These are phyloP conservation scores for Apiotrichum laibachii DNA, from an alignment of 1,284 basidiomycete genomes.

Conservation along the genomic window DNA sequence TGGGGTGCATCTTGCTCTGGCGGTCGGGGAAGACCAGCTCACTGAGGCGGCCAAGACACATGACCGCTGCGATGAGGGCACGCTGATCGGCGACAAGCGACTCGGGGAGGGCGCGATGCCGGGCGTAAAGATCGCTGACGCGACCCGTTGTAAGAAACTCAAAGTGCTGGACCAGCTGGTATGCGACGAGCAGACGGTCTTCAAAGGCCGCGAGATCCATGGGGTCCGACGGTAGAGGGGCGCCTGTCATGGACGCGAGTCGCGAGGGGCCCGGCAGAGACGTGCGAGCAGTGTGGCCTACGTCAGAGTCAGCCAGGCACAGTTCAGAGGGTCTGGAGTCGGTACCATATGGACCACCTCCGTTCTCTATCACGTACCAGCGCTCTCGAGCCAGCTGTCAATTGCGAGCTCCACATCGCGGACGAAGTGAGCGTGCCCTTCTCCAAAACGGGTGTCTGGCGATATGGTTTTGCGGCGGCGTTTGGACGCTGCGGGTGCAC, in stretches of 20 bases:
- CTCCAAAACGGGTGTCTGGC: slow-evolving; percentile 14
- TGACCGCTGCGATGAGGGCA: slow-evolving; percentile 25
- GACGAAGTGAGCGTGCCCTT: slow-evolving; percentile 20
- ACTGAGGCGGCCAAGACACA: slow-evolving; percentile 22
- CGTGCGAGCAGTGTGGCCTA: slow-evolving; percentile 16
- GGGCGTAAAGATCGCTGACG: slow-evolving; percentile 21
- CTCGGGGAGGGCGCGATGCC: slow-evolving; percentile 24
- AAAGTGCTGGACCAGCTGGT: slow-evolving; percentile 20
- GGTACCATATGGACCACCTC: neutral
- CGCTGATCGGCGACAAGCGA: slow-evolving; percentile 27
- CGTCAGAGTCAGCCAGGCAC: slow-evolving; percentile 1
- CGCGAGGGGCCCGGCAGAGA: slow-evolving; percentile 16
- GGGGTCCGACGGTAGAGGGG: slow-evolving; percentile 6
- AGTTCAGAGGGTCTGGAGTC: neutral
- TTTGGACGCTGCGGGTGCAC: slow-evolving; percentile 22
- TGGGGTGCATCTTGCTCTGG: slow-evolving; percentile 7
- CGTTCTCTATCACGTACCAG: slow-evolving; percentile 11
- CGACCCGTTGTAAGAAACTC: slow-evolving; percentile 14
- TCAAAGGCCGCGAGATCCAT: slow-evolving; percentile 14
- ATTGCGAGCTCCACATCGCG: slow-evolving; percentile 22
- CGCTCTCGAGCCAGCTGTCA: slow-evolving; percentile 21
- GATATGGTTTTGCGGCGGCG: slow-evolving; percentile 18
- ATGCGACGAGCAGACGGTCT: slow-evolving; percentile 17
- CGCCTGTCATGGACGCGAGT: neutral
- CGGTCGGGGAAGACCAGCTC: slow-evolving; percentile 16